Evolutionary conservation across 257 asterid genomes (phyloP), one percentile per base, ranked within the genome.

Genomic region (Solanum lignicaule): DNA sequence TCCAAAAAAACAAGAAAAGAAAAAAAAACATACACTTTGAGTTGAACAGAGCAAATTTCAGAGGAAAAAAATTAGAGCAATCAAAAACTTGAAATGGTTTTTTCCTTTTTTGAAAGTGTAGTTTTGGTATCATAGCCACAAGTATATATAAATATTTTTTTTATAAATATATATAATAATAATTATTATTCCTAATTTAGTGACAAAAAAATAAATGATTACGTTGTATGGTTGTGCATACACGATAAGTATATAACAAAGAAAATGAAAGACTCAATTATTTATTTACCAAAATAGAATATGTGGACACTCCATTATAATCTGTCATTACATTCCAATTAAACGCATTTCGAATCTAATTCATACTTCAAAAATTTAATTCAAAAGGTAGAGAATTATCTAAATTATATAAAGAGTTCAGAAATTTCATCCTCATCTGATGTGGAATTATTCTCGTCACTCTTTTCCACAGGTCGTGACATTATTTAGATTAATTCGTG

Each of bases 211-310:
- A 27, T 13, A n/a, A 27, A 43, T 41, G 38, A 33, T 79, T 43
- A 15, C 66, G 25, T 43, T 79, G 65, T 25, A 79, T 43, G 84
- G 84, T 43, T 79, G 84, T 41, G 84, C 84, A 79, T 79, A 79
- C 35, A n/a, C 65, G 62, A 79, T 43, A 79, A 43, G 74, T 55
- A 55, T 14, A 27, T 68, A 68, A 27, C 35, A 69, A 18, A 13
- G 5, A 79, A 20, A 55, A 55, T 2, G 65, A 55, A 55, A 55
- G 25, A 79, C 66, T 41, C 84, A 27, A 79, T 79, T 79, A 43
- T 79, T 79, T 25, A 41, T 43, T 15, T 27, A 79, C 66, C 66
- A 43, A 16, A 55, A 79, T 78, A 41, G 7, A 78, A 43, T 79
- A 12, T 43, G 66, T 43, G 84, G 65, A 43, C 65, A 78, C 14